Percentiles rank a stretch among this genome's conserved stretches.
These are phyloP conservation scores for Sordariomycetes sp. DNA, from an alignment of 2,329 filamentous ascomycete species.

Conservation along the genomic window DNA sequence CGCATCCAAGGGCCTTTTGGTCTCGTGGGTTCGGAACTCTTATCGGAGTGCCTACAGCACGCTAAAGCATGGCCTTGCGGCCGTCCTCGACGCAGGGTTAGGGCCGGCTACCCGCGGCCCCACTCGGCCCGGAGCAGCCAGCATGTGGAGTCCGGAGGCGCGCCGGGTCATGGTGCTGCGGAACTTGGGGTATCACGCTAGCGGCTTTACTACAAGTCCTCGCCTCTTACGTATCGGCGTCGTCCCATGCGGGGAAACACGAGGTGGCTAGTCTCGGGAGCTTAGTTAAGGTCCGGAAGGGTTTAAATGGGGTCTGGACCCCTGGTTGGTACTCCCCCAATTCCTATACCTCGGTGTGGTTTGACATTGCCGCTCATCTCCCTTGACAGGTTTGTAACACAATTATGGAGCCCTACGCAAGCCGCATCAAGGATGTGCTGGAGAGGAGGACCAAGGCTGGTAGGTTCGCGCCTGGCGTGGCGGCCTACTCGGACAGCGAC, in stretches of 20 bases:
- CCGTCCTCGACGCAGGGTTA: background rate
- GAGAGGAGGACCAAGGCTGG: conserved; percentile 61
- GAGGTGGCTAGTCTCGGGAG: background rate
- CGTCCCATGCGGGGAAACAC: background rate
- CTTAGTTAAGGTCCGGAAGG: background rate
- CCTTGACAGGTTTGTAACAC: background rate
- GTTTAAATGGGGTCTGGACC: background rate
- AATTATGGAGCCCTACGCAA: conserved; percentile 6
- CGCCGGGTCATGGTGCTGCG: background rate
- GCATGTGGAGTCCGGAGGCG: background rate
- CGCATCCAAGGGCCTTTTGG: no score
- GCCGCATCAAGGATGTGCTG: conserved; percentile 47
- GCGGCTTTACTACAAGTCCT: background rate
- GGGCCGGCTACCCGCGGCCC: background rate
- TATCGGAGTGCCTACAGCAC: background rate
- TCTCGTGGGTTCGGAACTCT: no score
- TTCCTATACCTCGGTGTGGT: no score
- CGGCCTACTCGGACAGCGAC: conserved; percentile 67
- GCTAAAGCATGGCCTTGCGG: background rate
- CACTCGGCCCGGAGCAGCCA: background rate
- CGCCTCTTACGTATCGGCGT: background rate
- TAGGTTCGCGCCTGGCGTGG: conserved; percentile 62
- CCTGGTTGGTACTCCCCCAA: background rate
- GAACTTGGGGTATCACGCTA: background rate
- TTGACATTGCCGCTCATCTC: background rate